Base-by-base conservation (phyloP, 139 green algal genomes). In the Tetradesmus obliquus region DNA sequence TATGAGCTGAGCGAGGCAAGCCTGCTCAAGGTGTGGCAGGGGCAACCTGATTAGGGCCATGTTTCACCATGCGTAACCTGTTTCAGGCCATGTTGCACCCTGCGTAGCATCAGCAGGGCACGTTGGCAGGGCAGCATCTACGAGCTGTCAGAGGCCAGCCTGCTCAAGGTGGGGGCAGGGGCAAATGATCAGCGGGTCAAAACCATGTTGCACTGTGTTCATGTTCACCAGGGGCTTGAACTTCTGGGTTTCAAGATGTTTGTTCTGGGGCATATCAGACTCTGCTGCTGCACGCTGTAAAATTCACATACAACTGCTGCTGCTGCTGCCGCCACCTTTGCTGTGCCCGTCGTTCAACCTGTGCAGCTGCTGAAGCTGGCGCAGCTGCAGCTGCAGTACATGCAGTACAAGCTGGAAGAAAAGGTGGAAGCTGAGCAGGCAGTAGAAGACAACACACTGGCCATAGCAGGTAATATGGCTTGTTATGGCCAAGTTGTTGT, bases 301-400 rank as follows among this genome's bases (percentile, higher is more conserved):
- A 66, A 20, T 71, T 15, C 9, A 10, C 7, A 71, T 71, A 19
- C 15, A 7, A 19, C 66, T 66, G 57, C 8, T 66, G 57, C 57
- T 66, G 6, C 8, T 66, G 15, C 66, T 24, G 66, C 66, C 17
- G 66, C 66, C n/a, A 19, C 66, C n/a, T 10, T 0, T 19, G 62
- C 10, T 72, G 62, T 45, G 32, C 45, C 6, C 7, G 3, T 51
- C 4, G 3, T 12, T 8, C n/a, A 7, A 69, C 60, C 22, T 51
- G 3, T 54, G 45, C 87, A 91, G 87, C n/a, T 91, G 32, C 19
- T 91, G 20, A 71, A 74, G 55, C 51, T 91, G 12, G 72, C 72
- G 24, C 87, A 91, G 72, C 17, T 91, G 72, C 87, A 91, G 87
- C 71, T 91, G 87, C 87, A 91, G 53, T 91, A 91, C 87, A 71